Evolutionary conservation across 2,329 filamentous ascomycete genomes (phyloP).

Genomic region (Raffaelea albimanens): DNA sequence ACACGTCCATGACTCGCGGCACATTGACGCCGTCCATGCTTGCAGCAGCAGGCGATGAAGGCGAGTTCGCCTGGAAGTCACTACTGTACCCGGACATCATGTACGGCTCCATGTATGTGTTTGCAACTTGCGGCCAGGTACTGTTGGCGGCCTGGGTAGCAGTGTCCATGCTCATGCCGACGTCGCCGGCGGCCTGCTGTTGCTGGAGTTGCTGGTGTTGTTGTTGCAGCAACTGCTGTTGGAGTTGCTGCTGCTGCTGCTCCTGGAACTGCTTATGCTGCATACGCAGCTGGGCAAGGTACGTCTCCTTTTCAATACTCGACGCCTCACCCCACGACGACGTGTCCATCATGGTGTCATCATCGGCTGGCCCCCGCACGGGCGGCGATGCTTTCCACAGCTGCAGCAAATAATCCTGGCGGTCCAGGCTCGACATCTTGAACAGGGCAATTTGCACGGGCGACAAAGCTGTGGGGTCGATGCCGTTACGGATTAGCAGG

Average conservation of each 20-base stretch:
- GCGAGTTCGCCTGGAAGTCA: conserved; percentile 35
- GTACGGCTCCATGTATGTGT: conserved; percentile 63
- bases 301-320: conserved; percentile 46
- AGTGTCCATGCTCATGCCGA: not conserved
- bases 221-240: not conserved
- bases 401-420: conserved; percentile 67
- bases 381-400: conserved; percentile 79
- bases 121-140: conserved; percentile 33
- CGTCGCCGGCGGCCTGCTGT: not conserved
- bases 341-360: conserved; percentile 29
- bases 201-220: not conserved
- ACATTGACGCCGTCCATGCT: not conserved
- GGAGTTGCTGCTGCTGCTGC: conserved; percentile 9
- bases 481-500: conserved; percentile 55
- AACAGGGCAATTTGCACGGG: conserved; percentile 72
- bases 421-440: conserved; percentile 60
- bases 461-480: conserved; percentile 61
- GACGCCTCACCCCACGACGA: conserved; percentile 14
- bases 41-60: not conserved
- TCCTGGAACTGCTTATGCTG: conserved; percentile 43
- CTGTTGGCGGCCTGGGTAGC: conserved; percentile 38
- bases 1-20: conserved; percentile 23
- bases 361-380: conserved; percentile 40
- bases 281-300: conserved; percentile 52
- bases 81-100: conserved; percentile 75